Conservation (phyloP, 2,329 filamentous ascomycete genomes). For the Pseudopyricularia javanii region DNA sequence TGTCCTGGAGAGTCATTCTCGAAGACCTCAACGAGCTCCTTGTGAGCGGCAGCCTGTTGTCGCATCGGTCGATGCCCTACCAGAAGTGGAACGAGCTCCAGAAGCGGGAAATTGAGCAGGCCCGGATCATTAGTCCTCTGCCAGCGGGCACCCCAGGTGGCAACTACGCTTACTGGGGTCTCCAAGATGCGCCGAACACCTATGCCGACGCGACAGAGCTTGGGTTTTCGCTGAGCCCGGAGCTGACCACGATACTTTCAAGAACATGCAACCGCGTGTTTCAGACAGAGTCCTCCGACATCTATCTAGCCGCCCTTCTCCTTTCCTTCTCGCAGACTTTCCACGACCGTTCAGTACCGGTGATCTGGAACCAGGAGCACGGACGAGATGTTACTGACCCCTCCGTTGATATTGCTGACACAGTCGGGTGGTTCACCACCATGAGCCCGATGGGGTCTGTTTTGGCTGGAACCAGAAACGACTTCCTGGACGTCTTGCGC, state of each 20-base stretch:
- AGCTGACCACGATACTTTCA: constrained; percentile 28
- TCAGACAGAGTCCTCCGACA: constrained; percentile 37
- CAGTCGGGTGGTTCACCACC: constrained; percentile 49
- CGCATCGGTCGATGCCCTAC: constrained; percentile 32
- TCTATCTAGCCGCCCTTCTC: constrained; percentile 39
- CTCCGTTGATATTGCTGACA: constrained; percentile 39
- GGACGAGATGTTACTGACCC: constrained; percentile 30
- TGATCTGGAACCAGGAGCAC: constrained; percentile 41
- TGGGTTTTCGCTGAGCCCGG: constrained; percentile 28
- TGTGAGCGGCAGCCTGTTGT: constrained; percentile 27
- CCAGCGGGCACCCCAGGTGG: constrained; percentile 26
- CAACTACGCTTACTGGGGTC: constrained; percentile 34
- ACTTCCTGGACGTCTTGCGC: constrained; percentile 37
- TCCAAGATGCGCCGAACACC: constrained; percentile 27
- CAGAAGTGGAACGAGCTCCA: constrained; percentile 36
- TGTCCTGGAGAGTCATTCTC: constrained; percentile 37
- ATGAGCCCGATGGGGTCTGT: constrained; percentile 37
- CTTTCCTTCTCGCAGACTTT: constrained; percentile 45
- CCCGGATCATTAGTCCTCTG: constrained; percentile 15
- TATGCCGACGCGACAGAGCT: constrained; percentile 29
- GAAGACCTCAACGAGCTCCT: constrained; percentile 38
- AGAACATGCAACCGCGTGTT: constrained; percentile 30
- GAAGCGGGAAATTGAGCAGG: constrained; percentile 19
- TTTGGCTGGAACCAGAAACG: constrained; percentile 25
- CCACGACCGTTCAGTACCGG: constrained; percentile 33